Percentiles rank a stretch among this genome's conserved stretches.
Evolutionary conservation across 2,329 filamentous ascomycete genomes (phyloP).

Genomic region (Aspergillus fumigatiaffinis): DNA sequence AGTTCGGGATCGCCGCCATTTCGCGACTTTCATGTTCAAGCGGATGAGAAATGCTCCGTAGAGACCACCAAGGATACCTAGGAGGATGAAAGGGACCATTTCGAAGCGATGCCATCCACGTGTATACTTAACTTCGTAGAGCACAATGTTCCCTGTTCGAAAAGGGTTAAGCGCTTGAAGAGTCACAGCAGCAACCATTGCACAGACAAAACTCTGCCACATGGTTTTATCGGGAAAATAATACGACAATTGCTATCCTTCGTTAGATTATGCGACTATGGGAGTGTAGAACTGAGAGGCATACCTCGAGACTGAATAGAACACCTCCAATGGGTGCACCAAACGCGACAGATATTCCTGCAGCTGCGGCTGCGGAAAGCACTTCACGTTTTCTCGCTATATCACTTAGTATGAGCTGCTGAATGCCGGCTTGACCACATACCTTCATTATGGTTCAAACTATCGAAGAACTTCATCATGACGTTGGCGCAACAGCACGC

Average conservation of each 20-base stretch:
- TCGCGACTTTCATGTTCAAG: constrained; percentile 80
- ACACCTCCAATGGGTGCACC: constrained; percentile 92
- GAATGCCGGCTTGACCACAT: constrained; percentile 13
- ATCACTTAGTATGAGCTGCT: constrained; percentile 15
- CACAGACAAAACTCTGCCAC: constrained; percentile 99
- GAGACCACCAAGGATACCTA: constrained; percentile 86
- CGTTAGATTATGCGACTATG: background rate
- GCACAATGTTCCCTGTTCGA: constrained; percentile 86
- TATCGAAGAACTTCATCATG: constrained; percentile 83
- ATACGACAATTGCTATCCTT: constrained; percentile 74
- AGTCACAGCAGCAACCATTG: constrained; percentile 95
- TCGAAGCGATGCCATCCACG: constrained; percentile 93
- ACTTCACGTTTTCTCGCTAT: constrained; percentile 87
- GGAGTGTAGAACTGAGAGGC: constrained; percentile 2
- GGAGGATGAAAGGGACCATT: constrained; percentile 76
- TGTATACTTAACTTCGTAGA: constrained; percentile 94
- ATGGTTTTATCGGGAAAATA: constrained; percentile 99
- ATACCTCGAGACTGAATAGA: constrained; percentile 85
- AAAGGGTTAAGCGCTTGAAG: constrained; percentile 93
- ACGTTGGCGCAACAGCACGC: constrained; percentile 94
- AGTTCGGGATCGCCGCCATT: constrained; percentile 69
- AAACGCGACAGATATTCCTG: constrained; percentile 90
- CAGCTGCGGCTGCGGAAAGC: constrained; percentile 84
- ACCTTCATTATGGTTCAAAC: constrained; percentile 85
- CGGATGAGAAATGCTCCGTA: constrained; percentile 96